Evolutionary conservation across 352 stramenopile species (phyloP).

Genomic region (Phytophthora fragariaefolia): DNA sequence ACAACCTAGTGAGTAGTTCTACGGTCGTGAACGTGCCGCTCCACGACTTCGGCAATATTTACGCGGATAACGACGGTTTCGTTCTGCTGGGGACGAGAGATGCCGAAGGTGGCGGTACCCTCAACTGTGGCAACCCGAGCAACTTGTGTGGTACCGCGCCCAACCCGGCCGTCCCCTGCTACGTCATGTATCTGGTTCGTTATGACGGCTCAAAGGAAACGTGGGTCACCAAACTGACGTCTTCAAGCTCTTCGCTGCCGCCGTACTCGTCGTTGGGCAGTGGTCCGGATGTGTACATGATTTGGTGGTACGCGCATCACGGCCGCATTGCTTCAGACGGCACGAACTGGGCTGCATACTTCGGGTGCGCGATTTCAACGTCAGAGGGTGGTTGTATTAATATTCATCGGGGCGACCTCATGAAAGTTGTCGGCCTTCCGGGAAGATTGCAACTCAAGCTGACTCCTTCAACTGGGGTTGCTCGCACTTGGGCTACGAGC

Average conservation of each 20-base stretch:
- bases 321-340: slow-evolving; percentile 59
- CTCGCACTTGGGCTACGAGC: slow-evolving; percentile 64
- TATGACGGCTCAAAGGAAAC: slow-evolving; percentile 51
- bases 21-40: slow-evolving; percentile 36
- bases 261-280: slow-evolving; percentile 53
- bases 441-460: slow-evolving; percentile 36
- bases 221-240: slow-evolving; percentile 59
- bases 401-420: slow-evolving; percentile 66
- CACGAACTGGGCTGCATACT: slow-evolving; percentile 65
- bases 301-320: slow-evolving; percentile 70
- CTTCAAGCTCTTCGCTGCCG: slow-evolving; percentile 47
- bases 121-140: slow-evolving; percentile 58
- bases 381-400: slow-evolving; percentile 60
- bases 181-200: slow-evolving; percentile 62
- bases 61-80: slow-evolving; percentile 57
- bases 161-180: slow-evolving; percentile 45
- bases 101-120: slow-evolving; percentile 47
- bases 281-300: slow-evolving; percentile 54
- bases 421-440: slow-evolving; percentile 55
- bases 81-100: slow-evolving; percentile 52
- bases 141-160: slow-evolving; percentile 53
- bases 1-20: slow-evolving; percentile 45
- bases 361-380: slow-evolving; percentile 51
- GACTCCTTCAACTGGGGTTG: slow-evolving; percentile 60
- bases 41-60: slow-evolving; percentile 57